A percentile compares a stretch with the other conserved stretches of the same genome.
phyloP scores from a whole-genome alignment of 2,329 filamentous ascomycete species.

The Ceratocystis harringtonii region DNA sequence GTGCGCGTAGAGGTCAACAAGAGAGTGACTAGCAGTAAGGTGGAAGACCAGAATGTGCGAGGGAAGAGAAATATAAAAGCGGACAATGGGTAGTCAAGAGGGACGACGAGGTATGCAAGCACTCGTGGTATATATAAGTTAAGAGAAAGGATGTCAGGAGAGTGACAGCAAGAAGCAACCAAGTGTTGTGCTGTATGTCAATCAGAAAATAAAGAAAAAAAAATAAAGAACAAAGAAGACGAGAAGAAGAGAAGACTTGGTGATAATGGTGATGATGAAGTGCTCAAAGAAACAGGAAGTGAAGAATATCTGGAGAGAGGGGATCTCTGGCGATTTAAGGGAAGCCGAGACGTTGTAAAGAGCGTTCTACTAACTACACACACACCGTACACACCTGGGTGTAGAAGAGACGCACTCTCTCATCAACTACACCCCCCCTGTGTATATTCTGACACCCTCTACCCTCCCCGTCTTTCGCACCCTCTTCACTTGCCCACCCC shows the following conservation, averaged over 20 bases:
- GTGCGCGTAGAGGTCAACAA: neutral
- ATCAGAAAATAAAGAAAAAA: neutral
- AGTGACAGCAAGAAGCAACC: neutral
- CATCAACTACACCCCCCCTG: no score
- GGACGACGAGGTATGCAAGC: no score
- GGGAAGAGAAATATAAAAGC: neutral
- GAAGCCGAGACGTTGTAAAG: neutral
- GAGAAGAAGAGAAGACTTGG: slow-evolving; percentile 20
- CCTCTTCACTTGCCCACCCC: no score
- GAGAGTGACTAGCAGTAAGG: neutral
- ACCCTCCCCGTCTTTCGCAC: no score
- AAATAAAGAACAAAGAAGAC: slow-evolving; percentile 23
- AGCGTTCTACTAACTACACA: no score
- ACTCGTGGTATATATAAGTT: no score
- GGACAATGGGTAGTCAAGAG: no score
- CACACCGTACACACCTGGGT: no score
- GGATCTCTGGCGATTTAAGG: neutral
- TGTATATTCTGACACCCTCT: no score
- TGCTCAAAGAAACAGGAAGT: neutral
- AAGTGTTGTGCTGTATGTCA: neutral
- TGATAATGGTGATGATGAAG: slow-evolving; percentile 11
- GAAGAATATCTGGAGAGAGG: neutral
- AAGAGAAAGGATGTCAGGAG: neutral
- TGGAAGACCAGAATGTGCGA: neutral
- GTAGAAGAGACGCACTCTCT: no score